Evolutionary conservation across 2,329 filamentous ascomycete species (phyloP), one percentile per base, ranked within the genome.

Genomic region (Microdochium trichocladiopsis): DNA sequence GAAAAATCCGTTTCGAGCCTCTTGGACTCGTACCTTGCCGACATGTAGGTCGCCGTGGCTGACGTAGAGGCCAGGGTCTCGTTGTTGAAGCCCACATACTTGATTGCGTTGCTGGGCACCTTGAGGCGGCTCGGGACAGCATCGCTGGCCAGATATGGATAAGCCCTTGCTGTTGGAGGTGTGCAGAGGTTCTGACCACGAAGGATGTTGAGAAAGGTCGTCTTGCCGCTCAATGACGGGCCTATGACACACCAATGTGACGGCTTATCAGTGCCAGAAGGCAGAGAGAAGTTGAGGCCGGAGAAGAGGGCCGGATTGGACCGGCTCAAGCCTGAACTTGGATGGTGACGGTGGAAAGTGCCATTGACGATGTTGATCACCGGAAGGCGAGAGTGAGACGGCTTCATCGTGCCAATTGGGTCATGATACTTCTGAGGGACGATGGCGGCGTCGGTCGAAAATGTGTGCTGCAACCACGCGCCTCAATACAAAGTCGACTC

Each of bases 1-100:
- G 87, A 89, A 69, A 93, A 95, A 67, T 97, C 94, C 1, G 88
- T 95, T 51, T 84, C 85, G 69, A 96, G 93, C 28, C 90, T 79
- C 36, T 87, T 76, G 54, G 88, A 92, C 74, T 99, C 94, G 66
- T 97, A 99, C 37, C 94, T 79, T 16, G 91, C 91, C 54, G 89
- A 91, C 18, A 97, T 72, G 65, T 96, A 96, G 4, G 90, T 86
- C 21, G 88, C 87, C n/a, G 82, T 76, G 0, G 79, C 77, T 5
- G 76, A 75, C n/a, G 73, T 72, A 14, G 80, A 71, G 49, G 76
- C 71, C 5, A 78, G 77, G 24, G 83, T 78, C 59, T 92, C 88
- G 2, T 83, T 84, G 63, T 90, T 88, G 63, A 97, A 97, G 0
- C 94, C 93, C 10, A 97, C 91, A 73, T 96, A 93, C 60, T 86